Evolutionary conservation across 352 stramenopile genomes (phyloP).

Genomic region (Globisporangium viniferum): DNA sequence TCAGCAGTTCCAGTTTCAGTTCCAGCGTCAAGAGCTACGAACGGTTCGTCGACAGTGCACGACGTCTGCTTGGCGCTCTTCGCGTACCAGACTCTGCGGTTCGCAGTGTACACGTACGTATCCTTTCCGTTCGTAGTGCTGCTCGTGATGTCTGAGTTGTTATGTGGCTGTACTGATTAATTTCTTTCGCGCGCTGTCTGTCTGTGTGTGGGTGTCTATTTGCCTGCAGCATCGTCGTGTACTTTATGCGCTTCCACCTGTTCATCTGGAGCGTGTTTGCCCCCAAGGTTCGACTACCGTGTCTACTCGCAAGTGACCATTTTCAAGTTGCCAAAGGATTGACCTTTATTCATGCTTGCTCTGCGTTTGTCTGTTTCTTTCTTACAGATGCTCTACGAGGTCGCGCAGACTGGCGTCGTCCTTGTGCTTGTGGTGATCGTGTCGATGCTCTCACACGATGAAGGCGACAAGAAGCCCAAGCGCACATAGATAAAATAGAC

Average conservation of each 20-base stretch:
- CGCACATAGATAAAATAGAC: neutral
- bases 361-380: neutral
- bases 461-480: neutral
- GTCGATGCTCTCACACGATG: neutral
- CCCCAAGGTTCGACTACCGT: constrained; percentile 54
- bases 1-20: neutral
- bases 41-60: constrained; percentile 4
- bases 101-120: constrained; percentile 65
- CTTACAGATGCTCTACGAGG: constrained; percentile 73
- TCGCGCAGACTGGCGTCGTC: constrained; percentile 45
- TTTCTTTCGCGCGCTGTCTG: neutral
- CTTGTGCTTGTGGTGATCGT: constrained; percentile 25
- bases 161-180: neutral
- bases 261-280: constrained; percentile 92
- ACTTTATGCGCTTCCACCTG: constrained; percentile 87
- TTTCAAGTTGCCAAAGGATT: neutral
- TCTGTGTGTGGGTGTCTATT: constrained; percentile 1
- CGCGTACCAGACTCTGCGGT: constrained; percentile 54
- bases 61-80: constrained; percentile 36
- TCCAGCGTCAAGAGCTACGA: neutral
- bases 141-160: neutral
- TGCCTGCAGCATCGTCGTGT: constrained; percentile 66
- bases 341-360: neutral
- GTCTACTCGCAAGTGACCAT: neutral
- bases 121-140: neutral